Base-by-base conservation (phyloP, 2,329 filamentous ascomycete species). In the Fusarium neocosmosporiellum region DNA sequence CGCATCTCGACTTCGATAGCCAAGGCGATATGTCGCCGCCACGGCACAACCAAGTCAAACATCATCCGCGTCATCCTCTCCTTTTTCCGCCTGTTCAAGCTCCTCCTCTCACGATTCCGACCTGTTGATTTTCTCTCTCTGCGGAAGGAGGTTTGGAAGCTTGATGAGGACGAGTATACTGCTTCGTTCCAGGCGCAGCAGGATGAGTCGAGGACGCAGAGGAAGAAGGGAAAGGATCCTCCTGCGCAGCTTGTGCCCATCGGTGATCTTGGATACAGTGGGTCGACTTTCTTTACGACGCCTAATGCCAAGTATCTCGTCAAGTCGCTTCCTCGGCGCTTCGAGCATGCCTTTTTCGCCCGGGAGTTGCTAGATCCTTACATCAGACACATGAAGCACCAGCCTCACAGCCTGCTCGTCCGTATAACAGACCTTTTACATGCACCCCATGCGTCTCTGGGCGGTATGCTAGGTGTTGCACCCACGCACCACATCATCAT, bases 401-500 rank as follows among this genome's bases (percentile, higher is more conserved):
- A 92, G 53, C 87, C 88, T 0, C 82, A 84, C 31, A 93, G 91
- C 5, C 82, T 94, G 0, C 85, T 94, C 1, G 89, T 93, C 7
- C 89, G 91, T 59, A 94, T 94, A 75, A 92, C 90, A 27, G 91
- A 94, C 78, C 89, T 94, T 66, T 84, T 94, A 0, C 86, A 89
- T 59, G 86, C 87, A 0, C 85, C 87, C 0, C 85, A 87, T 11
- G 74, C 81, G 0, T 89, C 90, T 0, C 77, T 94, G 1, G 92
- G 92, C 1, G 86, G 88, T 2, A 74, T 90, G 0, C 73, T 93
- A 0, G 87, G 90, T 6, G 81, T 87, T 1, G 89, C 91, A 0
- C 92, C 93, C 0, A 89, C 89, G 1, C 92, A 94, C 72, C 92
- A 94, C 77, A 92, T 94, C 67, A 86, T 94, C 75, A 94, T 94